Percentiles rank a stretch among this genome's conserved stretches.
Conservation (phyloP, 2,329 filamentous ascomycete genomes). For the Clarireedia hainanense region DNA sequence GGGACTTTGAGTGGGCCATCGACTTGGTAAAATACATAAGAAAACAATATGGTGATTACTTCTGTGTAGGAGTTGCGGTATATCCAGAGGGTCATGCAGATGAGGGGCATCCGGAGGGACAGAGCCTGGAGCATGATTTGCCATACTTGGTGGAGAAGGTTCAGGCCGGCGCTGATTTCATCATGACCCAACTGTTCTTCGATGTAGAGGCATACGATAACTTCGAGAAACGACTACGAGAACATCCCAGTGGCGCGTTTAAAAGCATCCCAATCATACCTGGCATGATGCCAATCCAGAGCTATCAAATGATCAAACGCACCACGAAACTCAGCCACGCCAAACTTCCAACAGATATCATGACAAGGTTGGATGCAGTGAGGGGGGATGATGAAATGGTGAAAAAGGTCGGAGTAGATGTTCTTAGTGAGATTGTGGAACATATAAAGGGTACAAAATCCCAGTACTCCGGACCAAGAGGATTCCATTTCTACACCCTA, state of each 20-base stretch:
- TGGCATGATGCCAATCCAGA: conserved; percentile 95
- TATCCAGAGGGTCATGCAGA: conserved; percentile 96
- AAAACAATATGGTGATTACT: conserved; percentile 82
- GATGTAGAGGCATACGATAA: conserved; percentile 73
- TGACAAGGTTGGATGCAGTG: conserved; percentile 62
- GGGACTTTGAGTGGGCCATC: conserved; percentile 78
- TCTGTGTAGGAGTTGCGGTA: conserved; percentile 88
- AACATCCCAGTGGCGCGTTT: conserved; percentile 79
- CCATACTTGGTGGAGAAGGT: conserved; percentile 88
- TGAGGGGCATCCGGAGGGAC: conserved; percentile 68
- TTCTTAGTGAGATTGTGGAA: conserved; percentile 76
- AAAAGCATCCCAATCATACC: conserved; percentile 85
- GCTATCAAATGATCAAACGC: conserved; percentile 88
- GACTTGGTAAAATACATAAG: conserved; percentile 88
- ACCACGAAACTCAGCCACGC: conserved; percentile 94
- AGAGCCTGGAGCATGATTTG: conserved; percentile 70
- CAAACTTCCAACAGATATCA: conserved; percentile 62
- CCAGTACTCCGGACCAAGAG: conserved; percentile 52
- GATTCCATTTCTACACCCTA: conserved; percentile 96
- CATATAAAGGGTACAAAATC: conserved; percentile 59
- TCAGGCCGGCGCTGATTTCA: conserved; percentile 86
- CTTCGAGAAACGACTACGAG: conserved; percentile 70
- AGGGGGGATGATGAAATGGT: conserved; percentile 75
- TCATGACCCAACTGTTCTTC: conserved; percentile 98
- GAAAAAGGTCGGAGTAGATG: conserved; percentile 71